Evolutionary conservation across 352 stramenopile species (phyloP).

Genomic region (Pythium aphanidermatum): DNA sequence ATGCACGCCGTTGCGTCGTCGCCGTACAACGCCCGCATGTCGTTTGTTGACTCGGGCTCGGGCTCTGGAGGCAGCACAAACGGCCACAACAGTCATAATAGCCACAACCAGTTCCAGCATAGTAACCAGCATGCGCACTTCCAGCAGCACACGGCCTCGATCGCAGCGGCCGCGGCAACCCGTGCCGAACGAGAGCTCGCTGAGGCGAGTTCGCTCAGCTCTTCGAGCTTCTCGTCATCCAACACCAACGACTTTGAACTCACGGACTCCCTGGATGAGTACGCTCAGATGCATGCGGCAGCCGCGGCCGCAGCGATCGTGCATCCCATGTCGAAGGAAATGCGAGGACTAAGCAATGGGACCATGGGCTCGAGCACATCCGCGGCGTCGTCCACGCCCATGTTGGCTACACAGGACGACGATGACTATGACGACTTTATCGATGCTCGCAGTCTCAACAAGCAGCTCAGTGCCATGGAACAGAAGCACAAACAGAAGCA

Average conservation of each 20-base stretch:
- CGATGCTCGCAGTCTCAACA: constrained; percentile 45
- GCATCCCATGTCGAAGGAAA: constrained; percentile 14
- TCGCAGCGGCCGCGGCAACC: not conserved
- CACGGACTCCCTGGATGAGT: constrained; percentile 17
- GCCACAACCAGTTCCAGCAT: not conserved
- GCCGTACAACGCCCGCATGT: constrained; percentile 32
- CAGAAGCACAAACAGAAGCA: constrained; percentile 33
- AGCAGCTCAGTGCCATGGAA: constrained; percentile 47
- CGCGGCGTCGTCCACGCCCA: constrained; percentile 23
- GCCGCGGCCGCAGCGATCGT: constrained; percentile 6
- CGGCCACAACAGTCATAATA: constrained; percentile 5
- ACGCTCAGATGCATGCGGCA: constrained; percentile 8
- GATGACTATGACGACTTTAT: constrained; percentile 65
- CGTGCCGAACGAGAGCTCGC: constrained; percentile 10
- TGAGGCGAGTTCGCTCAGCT: constrained; percentile 13
- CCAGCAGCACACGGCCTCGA: constrained; percentile 2
- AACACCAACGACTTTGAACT: constrained; percentile 24
- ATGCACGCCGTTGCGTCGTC: constrained; percentile 28
- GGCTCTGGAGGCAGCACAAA: constrained; percentile 12
- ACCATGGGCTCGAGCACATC: constrained; percentile 6
- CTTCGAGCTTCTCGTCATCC: constrained; percentile 24
- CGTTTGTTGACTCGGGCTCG: constrained; percentile 34
- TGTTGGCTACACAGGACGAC: constrained; percentile 24
- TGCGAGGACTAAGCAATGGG: constrained; percentile 6
- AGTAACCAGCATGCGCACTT: constrained; percentile 1